Evolutionary conservation across 2,329 filamentous ascomycete genomes (phyloP), one percentile per base, ranked within the genome.

Genomic region (Claviceps spartinae): DNA sequence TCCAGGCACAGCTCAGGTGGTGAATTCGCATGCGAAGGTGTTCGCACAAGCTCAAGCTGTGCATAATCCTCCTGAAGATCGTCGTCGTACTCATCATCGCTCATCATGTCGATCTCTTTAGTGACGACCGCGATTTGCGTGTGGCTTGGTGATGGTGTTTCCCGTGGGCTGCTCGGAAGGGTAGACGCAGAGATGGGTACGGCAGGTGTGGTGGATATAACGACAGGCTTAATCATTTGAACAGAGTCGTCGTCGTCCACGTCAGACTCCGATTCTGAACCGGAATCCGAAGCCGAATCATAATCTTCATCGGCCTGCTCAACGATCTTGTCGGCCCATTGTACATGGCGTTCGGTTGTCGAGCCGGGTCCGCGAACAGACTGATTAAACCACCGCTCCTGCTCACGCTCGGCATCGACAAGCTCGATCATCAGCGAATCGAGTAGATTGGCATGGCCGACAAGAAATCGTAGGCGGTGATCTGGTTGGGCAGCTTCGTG

Each of bases 321-420:
- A 55, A 79, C 76, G 57, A 90, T 78, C 52, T 79, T 76, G 67
- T 94, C 87, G 63, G 87, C 86, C 88, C 88, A 95, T 75, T 91
- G 85, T 61, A 95, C 81, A 72, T 87, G 87, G 67, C 79, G 80
- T 56, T 86, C 78, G 59, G 84, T 75, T 55, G 72, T 69, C 51
- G 66, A 70, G 65, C 76, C 75, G 60, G 86, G 86, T 63, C 85
- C 86, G 67, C 81, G 83, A 70, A 96, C 87, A 56, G 88, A 93
- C 69, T 89, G 85, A 80, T 96, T 94, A 83, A 96, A 97, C 90
- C 90, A 96, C 59, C 81, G 84, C 72, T 97, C 91, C 72, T 97
- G 93, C 70, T 96, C 89, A 62, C 83, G 82, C 77, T 97, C 93
- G 65, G 91, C 91, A 54, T 95, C 88, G 69, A 89, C 86, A 54